Percentiles rank a stretch among this genome's conserved stretches.
Conservation (phyloP, 192 early-diverging fungal genomes). For the Coemansia sp. region DNA sequence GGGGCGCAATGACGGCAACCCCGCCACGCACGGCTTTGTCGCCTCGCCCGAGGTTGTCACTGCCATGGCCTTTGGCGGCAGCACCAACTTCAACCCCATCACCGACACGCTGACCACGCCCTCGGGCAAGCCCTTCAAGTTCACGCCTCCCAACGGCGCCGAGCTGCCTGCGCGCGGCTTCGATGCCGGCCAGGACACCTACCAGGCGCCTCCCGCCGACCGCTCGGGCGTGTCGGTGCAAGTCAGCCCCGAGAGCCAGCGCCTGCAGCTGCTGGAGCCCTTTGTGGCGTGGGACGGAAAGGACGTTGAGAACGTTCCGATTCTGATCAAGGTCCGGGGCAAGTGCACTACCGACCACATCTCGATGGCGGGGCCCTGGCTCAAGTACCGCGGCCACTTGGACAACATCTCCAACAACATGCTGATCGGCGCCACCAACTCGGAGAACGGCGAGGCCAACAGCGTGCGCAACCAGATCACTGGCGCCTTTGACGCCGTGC, state of each 20-base stretch:
- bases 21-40: conserved; percentile 95
- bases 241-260: conserved; percentile 83
- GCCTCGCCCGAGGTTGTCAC: conserved; percentile 97
- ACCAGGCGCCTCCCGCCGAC: conserved; percentile 91
- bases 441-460: conserved; percentile 81
- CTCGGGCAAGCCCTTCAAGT: conserved; percentile 95
- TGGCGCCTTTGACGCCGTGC: conserved; percentile 85
- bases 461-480: conserved; percentile 72
- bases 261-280: conserved; percentile 88
- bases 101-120: conserved; percentile 77
- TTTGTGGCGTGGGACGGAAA: conserved; percentile 90
- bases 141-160: conserved; percentile 77
- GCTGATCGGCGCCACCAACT: conserved; percentile 96
- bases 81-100: conserved; percentile 88
- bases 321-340: conserved; percentile 96
- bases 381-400: conserved; percentile 96
- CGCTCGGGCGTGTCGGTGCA: conserved; percentile 71
- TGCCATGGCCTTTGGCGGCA: conserved; percentile 85
- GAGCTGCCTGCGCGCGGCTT: conserved; percentile 93
- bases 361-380: conserved; percentile 88
- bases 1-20: conserved; percentile 91
- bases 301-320: conserved; percentile 77
- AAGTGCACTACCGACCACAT: conserved; percentile 99
- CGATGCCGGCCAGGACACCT: conserved; percentile 92
- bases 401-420: conserved; percentile 99